phyloP scores from a whole-genome alignment of 371 early-diverging fungal species.

The Mortierella sp. region DNA sequence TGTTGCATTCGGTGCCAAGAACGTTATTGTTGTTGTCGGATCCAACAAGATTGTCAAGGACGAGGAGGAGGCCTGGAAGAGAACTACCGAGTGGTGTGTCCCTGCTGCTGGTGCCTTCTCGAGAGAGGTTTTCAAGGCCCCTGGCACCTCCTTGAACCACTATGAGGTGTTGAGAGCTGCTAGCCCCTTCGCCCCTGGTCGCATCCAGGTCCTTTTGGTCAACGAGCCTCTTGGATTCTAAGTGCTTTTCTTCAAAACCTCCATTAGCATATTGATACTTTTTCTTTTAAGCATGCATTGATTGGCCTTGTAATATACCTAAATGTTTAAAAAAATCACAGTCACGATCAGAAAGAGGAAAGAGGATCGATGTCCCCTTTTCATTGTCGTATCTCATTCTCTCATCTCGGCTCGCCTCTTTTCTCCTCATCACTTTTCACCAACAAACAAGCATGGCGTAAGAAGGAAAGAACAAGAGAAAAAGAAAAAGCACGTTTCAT shows the following conservation, averaged over 20 bases:
- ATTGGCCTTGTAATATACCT: no score
- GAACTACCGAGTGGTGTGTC: conserved; percentile 45
- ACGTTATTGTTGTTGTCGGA: conserved; percentile 59
- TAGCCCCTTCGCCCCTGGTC: conserved; percentile 45
- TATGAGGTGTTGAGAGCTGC: conserved; percentile 47
- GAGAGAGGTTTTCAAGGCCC: conserved; percentile 55
- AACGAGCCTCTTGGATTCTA: conserved; percentile 58
- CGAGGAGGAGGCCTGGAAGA: conserved; percentile 51
- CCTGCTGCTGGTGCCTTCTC: conserved; percentile 53
- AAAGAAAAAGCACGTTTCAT: background rate
- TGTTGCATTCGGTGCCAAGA: conserved; percentile 51
- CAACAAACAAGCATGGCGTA: background rate
- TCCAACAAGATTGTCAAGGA: conserved; percentile 63
- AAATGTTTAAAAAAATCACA: background rate
- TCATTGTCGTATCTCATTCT: background rate
- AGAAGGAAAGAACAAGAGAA: background rate
- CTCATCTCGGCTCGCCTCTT: background rate
- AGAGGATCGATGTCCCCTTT: background rate
- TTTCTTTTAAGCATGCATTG: no score
- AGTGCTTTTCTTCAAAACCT: background rate
- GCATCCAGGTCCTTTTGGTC: conserved; percentile 56
- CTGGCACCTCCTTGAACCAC: conserved; percentile 40
- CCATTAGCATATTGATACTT: no score
- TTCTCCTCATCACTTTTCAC: background rate
- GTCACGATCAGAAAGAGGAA: background rate